Evolutionary conservation across 192 early-diverging fungal species (phyloP), one percentile per base, ranked within the genome.

Genomic region (Coemansia sp.): DNA sequence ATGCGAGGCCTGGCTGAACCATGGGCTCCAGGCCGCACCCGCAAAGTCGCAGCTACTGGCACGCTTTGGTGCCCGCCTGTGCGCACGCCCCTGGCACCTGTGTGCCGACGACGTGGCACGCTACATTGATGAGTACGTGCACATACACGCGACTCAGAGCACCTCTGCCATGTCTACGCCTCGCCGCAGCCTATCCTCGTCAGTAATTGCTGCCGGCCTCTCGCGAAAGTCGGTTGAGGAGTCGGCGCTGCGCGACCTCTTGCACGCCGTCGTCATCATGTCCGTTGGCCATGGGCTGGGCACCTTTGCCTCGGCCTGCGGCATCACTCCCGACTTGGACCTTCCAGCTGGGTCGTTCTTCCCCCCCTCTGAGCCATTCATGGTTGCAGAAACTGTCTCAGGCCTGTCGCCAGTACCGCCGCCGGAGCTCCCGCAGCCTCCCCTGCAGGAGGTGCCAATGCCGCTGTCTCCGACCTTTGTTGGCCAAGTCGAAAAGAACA

Each of bases 221-320:
- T 47, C 76, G 31, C 67, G 72, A 61, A 62, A 53, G 55, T 68
- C 72, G 13, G 26, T 70, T 28, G 77, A 74, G 14, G 72, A 79
- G 48, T 59, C 50, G 21, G 77, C 77, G 7, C 41, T 79, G 6
- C 71, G 77, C 37, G 77, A 79, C 43, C 68, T 79, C 2, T 52
- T 79, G 25, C 77, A 79, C 21, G 48, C 65, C 12, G 59, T 70
- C 6, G 69, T 79, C 5, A 57, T 74, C 28, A 63, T 70, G 37
- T 65, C 77, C 3, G 77, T 79, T n/a, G 72, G 64, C 6, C 77
- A 79, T 21, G 69, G 77, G 3, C 69, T 79, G 62, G 58, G 72
- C 6, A 55, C 68, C 43, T 69, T 79, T 61, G 77, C 68, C 14
- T 33, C 52, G 4, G 71, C 77, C 16, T 74, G 77, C 26, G 77